Percentiles rank a stretch among this genome's conserved stretches.
These are phyloP conservation scores for Gnaphalium uliginosum DNA, from an alignment of 129 eudicot species.

Conservation along the genomic window DNA sequence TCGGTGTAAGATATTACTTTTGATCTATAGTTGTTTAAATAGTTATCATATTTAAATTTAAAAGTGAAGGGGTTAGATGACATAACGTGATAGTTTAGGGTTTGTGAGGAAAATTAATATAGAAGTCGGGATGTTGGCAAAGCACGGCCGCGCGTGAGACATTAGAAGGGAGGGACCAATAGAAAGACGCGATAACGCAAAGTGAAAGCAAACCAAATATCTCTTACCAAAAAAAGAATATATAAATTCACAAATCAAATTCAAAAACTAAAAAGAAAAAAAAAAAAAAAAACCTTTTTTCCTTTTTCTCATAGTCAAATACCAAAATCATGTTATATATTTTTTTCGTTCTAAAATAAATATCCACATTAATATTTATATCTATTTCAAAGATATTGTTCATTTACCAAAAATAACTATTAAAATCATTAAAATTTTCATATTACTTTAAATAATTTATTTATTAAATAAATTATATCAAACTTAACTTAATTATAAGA, in stretches of 20 bases:
- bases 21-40: no score
- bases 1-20: no score
- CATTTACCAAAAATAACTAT: no score
- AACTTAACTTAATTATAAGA: no score
- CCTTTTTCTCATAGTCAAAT: not conserved
- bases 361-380: no score
- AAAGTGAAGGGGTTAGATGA: not conserved
- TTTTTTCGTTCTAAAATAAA: no score
- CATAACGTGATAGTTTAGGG: not conserved
- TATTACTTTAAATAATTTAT: no score
- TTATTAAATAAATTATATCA: no score
- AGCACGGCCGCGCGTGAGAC: conserved; percentile 25
- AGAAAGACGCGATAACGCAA: conserved; percentile 20
- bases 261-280: not conserved
- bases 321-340: no score
- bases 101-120: not conserved
- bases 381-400: no score
- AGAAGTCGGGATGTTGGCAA: conserved; percentile 2
- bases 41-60: not conserved
- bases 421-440: no score
- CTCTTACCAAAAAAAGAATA: conserved; percentile 2
- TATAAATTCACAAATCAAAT: not conserved
- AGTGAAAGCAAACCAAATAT: conserved; percentile 17
- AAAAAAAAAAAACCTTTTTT: not conserved
- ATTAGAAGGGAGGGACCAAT: conserved; percentile 12